A percentile compares a stretch with the other conserved stretches of the same genome.
Evolutionary conservation across 768 basidiomycete genomes (phyloP).

Genomic region (Boletus subparvulus): DNA sequence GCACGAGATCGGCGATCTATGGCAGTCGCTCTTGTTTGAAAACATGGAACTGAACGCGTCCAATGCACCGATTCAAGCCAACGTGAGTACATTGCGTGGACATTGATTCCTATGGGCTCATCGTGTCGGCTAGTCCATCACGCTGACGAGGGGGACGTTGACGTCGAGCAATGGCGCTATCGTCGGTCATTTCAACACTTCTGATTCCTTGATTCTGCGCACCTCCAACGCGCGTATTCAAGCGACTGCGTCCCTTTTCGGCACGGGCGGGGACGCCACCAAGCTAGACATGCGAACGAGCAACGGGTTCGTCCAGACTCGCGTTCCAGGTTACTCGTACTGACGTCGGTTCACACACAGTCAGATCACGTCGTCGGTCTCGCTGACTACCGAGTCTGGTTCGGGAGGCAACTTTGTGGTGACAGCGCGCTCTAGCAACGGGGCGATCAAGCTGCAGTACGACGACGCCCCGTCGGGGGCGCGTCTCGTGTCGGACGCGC

Average conservation of each 20-base stretch:
- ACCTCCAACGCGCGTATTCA: slow-evolving; percentile 39
- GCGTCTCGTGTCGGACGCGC: slow-evolving; percentile 30
- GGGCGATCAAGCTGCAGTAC: slow-evolving; percentile 27
- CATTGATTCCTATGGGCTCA: not conserved
- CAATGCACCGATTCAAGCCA: slow-evolving; percentile 27
- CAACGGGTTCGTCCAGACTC: slow-evolving; percentile 14
- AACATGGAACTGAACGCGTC: slow-evolving; percentile 20
- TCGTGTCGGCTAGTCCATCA: slow-evolving; percentile 29
- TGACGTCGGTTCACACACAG: slow-evolving; percentile 5
- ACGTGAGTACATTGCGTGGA: slow-evolving; percentile 22
- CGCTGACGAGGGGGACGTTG: slow-evolving; percentile 21
- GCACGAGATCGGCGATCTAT: slow-evolving; percentile 30
- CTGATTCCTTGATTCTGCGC: slow-evolving; percentile 24
- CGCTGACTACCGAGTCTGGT: slow-evolving; percentile 29
- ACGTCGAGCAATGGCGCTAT: slow-evolving; percentile 37
- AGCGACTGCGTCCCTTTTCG: slow-evolving; percentile 26
- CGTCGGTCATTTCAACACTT: slow-evolving; percentile 37
- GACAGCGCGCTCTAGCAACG: slow-evolving; percentile 35
- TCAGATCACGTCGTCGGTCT: slow-evolving; percentile 17
- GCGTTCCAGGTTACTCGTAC: not conserved
- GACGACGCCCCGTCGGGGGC: slow-evolving; percentile 31
- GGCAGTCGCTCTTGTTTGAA: slow-evolving; percentile 28
- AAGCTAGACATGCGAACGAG: slow-evolving; percentile 22
- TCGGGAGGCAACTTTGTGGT: slow-evolving; percentile 34
- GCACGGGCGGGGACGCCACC: not conserved